phyloP scores from a whole-genome alignment of 202 grass and related monocot genomes.

The Dendrocalamus latiflorus region DNA sequence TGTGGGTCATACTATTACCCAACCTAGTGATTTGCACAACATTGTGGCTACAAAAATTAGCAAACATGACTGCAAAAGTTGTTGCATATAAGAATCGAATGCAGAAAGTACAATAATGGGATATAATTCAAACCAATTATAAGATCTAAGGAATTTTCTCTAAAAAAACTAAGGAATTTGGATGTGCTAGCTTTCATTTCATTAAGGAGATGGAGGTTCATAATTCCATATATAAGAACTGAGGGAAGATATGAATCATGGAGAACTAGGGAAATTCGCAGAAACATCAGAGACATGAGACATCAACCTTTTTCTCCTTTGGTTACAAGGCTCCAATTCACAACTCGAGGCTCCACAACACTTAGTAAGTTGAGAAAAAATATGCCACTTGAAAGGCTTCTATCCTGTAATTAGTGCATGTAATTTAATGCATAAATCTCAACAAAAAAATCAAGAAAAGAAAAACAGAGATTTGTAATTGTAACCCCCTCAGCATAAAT shows the following conservation, averaged over 20 bases:
- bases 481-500: neutral
- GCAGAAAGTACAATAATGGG: neutral
- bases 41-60: no score
- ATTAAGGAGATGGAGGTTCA: neutral
- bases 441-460: neutral
- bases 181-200: neutral
- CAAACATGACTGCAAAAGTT: neutral
- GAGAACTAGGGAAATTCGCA: neutral
- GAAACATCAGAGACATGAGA: slow-evolving; percentile 6
- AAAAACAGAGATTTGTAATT: neutral
- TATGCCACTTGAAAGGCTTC: slow-evolving; percentile 85
- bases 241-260: neutral
- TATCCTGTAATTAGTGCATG: slow-evolving; percentile 61
- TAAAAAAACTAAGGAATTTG: neutral
- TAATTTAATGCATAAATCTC: slow-evolving; percentile 16
- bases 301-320: slow-evolving; percentile 79
- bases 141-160: neutral
- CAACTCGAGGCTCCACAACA: slow-evolving; percentile 76
- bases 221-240: neutral
- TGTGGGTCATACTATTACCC: neutral
- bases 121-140: neutral
- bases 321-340: slow-evolving; percentile 94
- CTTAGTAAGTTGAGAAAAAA: slow-evolving; percentile 88
- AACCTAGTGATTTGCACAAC: neutral
- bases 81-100: neutral